Evolutionary conservation across 169 alveolate genomes (phyloP).

Genomic region (Theileria annulata): DNA sequence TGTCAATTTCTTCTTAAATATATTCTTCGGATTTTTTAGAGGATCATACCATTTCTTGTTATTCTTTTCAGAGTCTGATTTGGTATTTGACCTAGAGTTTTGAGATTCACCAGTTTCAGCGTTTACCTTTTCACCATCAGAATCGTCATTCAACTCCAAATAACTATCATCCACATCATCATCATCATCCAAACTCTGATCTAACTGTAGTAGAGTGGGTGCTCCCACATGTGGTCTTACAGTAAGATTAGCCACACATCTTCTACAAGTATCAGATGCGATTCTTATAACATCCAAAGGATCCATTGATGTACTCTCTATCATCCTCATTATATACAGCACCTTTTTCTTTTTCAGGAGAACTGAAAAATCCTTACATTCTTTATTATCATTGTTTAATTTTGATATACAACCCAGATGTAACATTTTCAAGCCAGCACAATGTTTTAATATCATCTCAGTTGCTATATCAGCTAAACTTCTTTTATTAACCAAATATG

Average conservation of each 20-base stretch:
- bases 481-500: conserved; percentile 34
- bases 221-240: conserved; percentile 19
- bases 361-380: conserved; percentile 60
- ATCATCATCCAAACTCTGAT: background rate
- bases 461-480: conserved; percentile 50
- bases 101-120: background rate
- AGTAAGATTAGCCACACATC: conserved; percentile 61
- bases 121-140: background rate
- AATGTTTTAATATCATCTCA: conserved; percentile 45
- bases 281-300: conserved; percentile 71
- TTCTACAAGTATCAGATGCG: conserved; percentile 71
- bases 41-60: conserved; percentile 4
- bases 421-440: conserved; percentile 25
- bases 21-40: background rate
- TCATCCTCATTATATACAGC: conserved; percentile 47
- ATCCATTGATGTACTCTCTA: conserved; percentile 68
- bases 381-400: background rate
- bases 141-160: conserved; percentile 7
- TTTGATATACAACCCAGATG: conserved; percentile 56
- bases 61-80: background rate
- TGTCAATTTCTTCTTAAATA: conserved; percentile 1
- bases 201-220: background rate
- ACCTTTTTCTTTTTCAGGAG: conserved; percentile 32
- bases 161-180: background rate
- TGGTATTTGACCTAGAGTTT: background rate